A percentile compares a stretch with the other conserved stretches of the same genome.
These are phyloP conservation scores for Aureobasidium sp. DNA, from an alignment of 2,329 filamentous ascomycete genomes.

Conservation along the genomic window DNA sequence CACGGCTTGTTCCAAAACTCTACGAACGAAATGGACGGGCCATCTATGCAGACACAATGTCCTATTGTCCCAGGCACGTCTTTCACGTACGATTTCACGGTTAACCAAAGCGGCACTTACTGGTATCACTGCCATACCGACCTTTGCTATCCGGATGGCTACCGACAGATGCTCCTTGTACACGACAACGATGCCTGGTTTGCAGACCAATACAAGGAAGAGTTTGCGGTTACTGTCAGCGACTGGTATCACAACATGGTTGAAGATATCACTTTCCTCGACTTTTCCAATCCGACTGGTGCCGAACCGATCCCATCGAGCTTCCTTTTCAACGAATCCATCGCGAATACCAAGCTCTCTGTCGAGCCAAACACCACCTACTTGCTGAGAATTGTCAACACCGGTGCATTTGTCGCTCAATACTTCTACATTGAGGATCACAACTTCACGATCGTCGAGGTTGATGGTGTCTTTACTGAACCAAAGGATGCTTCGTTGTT, in stretches of 20 bases:
- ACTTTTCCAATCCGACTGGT: constrained; percentile 32
- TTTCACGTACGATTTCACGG: constrained; percentile 60
- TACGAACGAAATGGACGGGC: constrained; percentile 66
- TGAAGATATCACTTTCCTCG: constrained; percentile 38
- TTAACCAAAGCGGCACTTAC: constrained; percentile 44
- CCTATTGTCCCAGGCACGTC: constrained; percentile 53
- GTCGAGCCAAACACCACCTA: constrained; percentile 49
- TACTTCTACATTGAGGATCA: constrained; percentile 64
- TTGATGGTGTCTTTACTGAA: constrained; percentile 59
- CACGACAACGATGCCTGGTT: constrained; percentile 48
- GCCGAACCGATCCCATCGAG: constrained; percentile 59
- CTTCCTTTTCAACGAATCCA: constrained; percentile 55
- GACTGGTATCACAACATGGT: constrained; percentile 64
- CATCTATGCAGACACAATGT: constrained; percentile 58
- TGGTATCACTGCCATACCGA: constrained; percentile 44
- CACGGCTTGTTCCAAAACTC: constrained; percentile 72
- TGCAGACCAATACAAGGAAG: constrained; percentile 47
- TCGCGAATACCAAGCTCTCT: constrained; percentile 33
- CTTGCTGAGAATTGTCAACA: constrained; percentile 59
- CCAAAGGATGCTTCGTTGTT: constrained; percentile 51
- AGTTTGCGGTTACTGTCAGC: constrained; percentile 58
- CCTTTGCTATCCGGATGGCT: constrained; percentile 58
- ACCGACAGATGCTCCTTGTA: constrained; percentile 59
- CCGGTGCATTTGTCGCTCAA: constrained; percentile 56
- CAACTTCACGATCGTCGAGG: constrained; percentile 55